A percentile compares a stretch with the other conserved stretches of the same genome.
Evolutionary conservation across 176 grass and related monocot genomes (phyloP).

Genomic region (Phoenix roebelenii): DNA sequence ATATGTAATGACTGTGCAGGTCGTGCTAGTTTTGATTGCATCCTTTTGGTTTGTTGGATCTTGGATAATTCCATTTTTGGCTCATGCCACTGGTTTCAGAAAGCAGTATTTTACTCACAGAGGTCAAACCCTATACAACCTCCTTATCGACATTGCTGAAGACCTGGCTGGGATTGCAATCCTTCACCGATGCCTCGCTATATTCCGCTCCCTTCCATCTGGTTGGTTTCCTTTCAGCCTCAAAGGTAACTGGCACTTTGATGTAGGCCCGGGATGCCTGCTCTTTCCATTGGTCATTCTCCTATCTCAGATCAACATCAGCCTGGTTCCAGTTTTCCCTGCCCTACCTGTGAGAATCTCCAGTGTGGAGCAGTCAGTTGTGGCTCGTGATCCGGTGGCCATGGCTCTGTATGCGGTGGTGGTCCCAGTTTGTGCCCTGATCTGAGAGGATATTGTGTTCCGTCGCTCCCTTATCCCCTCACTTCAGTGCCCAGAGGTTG

Average conservation of each 20-base stretch:
- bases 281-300: slow-evolving; percentile 82
- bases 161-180: slow-evolving; percentile 83
- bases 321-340: slow-evolving; percentile 44
- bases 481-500: slow-evolving; percentile 73
- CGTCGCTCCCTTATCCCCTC: slow-evolving; percentile 93
- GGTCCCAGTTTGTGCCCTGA: slow-evolving; percentile 63
- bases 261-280: slow-evolving; percentile 58
- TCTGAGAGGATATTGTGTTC: slow-evolving; percentile 97
- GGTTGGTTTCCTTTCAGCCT: slow-evolving; percentile 85
- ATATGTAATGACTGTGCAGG: slow-evolving; percentile 27
- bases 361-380: slow-evolving; percentile 85
- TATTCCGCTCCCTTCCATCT: slow-evolving; percentile 69
- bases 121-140: slow-evolving; percentile 81
- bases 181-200: slow-evolving; percentile 71
- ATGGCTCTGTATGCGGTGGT: slow-evolving; percentile 81
- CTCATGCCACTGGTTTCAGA: slow-evolving; percentile 74
- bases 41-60: slow-evolving; percentile 93
- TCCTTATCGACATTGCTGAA: slow-evolving; percentile 74
- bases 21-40: slow-evolving; percentile 85
- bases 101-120: slow-evolving; percentile 78
- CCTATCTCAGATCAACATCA: slow-evolving; percentile 84
- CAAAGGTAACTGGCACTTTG: slow-evolving; percentile 59
- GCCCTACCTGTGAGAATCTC: slow-evolving; percentile 41
- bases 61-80: slow-evolving; percentile 93
- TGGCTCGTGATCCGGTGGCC: slow-evolving; percentile 68